Evolutionary conservation across 1,284 basidiomycete genomes (phyloP), one percentile per base, ranked within the genome.

Genomic region (Paramarasmius palmivorus): DNA sequence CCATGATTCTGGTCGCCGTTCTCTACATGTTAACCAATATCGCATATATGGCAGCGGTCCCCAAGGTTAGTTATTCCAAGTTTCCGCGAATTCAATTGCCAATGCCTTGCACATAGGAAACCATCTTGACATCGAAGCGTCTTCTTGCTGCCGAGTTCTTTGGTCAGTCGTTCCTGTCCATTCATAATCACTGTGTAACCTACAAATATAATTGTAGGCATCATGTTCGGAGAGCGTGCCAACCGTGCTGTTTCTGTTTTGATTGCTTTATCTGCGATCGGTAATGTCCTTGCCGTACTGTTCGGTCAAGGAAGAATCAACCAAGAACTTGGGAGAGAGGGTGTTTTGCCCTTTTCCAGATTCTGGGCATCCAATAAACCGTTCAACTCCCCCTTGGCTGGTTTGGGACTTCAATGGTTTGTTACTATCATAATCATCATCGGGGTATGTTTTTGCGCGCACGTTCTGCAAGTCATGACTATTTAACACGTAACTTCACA

Each of bases 241-340:
- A 79, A 82, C 58, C 68, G 74, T 50, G 64, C 66, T 8, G 66
- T 85, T 4, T 78, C 77, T 53, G 69, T 68, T 0, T 73, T 84
- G 4, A 76, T 85, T 20, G 78, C 82, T 0, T 59, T 83, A 3
- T 82, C 82, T 0, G 71, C 78, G 1, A 59, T 83, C 2, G 83
- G 81, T 10, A 82, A 81, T 56, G 70, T 82, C n/a, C 64, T 84
- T 14, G 73, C 81, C 0, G 70, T 76, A 1, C 59, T 65, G 8
- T 72, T 70, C 59, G 65, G 67, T 1, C 70, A 73, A 61, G 71
- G 70, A 15, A 65, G 70, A 22, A 68, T 74, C 5, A 71, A 70
- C 34, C 72, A 75, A 51, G 72, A 71, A 45, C 62, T 74, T 2
- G 73, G 69, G 17, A 61, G 67, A 23, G 70, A 73, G 59, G 73